A percentile compares a stretch with the other conserved stretches of the same genome.
phyloP scores from a whole-genome alignment of 2,329 filamentous ascomycete species.

The Cladorrhinum sp. region DNA sequence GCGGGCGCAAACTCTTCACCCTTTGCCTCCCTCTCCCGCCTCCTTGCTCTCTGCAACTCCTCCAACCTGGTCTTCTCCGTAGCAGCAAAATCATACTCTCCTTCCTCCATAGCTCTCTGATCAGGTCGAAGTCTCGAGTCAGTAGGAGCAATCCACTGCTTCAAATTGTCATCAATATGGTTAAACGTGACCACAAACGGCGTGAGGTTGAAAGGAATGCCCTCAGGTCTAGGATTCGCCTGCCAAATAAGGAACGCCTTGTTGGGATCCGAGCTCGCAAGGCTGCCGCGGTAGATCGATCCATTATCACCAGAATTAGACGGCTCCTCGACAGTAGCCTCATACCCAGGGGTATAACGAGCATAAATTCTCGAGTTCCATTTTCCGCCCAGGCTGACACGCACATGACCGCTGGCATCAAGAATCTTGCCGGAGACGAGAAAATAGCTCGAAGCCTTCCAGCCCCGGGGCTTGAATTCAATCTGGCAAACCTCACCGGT shows the following conservation, averaged over 20 bases:
- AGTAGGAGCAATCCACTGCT: conserved; percentile 77
- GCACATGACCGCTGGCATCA: conserved; percentile 73
- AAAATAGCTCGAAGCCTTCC: conserved; percentile 91
- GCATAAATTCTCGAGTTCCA: conserved; percentile 99
- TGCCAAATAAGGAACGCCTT: conserved; percentile 93
- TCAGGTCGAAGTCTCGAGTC: conserved; percentile 92
- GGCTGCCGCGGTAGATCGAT: conserved; percentile 47
- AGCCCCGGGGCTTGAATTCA: conserved; percentile 93
- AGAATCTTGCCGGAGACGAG: conserved; percentile 84
- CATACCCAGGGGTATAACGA: conserved; percentile 85
- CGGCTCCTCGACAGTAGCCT: conserved; percentile 65
- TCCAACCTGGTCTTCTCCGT: conserved; percentile 93
- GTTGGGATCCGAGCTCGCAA: conserved; percentile 54
- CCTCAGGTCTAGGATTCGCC: conserved; percentile 72
- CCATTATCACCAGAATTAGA: conserved; percentile 26
- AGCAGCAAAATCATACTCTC: conserved; percentile 91
- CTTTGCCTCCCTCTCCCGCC: conserved; percentile 67
- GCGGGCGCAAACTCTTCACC: conserved; percentile 81
- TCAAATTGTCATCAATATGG: conserved; percentile 79
- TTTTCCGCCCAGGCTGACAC: conserved; percentile 85
- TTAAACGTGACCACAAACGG: conserved; percentile 95
- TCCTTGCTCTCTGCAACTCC: conserved; percentile 78
- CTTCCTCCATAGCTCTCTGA: conserved; percentile 97
- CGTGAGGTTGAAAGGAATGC: conserved; percentile 95
- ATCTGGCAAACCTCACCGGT: conserved; percentile 87